Base-by-base conservation (phyloP, 768 basidiomycete genomes). In the Tulasnella sp. region DNA sequence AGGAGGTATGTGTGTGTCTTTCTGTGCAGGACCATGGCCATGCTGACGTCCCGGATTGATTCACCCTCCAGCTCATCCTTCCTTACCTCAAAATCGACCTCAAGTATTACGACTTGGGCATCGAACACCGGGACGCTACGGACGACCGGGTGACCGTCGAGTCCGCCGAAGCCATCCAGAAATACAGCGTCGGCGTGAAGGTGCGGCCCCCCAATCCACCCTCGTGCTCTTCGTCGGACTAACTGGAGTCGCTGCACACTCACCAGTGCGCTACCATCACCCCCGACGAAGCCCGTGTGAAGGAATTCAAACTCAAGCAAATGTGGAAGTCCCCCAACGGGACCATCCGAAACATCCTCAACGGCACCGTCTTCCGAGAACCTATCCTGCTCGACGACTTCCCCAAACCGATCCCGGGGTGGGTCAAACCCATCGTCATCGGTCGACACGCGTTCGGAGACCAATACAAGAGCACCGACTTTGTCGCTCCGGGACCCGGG, bases 261-360 rank as follows among this genome's bases (percentile, higher is more conserved):
- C 26, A 16, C 5, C 74, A 80, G 82, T 99, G 96, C 83, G 96
- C 95, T 44, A 98, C 96, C 62, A 98, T 98, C 82, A 99, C 97
- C 1, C 97, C 97, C 6, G 97, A 99, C 79, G 96, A 98, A 80
- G 94, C 89, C 29, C 90, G 95, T 72, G 94, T 98, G 63, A 82
- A 95, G 74, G 97, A 98, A 81, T 99, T 97, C 87, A 92, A 94
- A 66, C 85, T 99, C 79, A 98, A 97, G 85, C 88, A 95, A 81
- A 99, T 99, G 96, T 97, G 94, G 95, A 90, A 85, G 84, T 94
- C 92, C 78, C 96, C 95, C 6, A 97, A 97, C 80, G 95, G 95
- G 76, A 96, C 95, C 1, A 98, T 98, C 81, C 91, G 96, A 75
- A 99, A 99, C 80, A 97, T 98, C 78, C 89, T 98, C 66, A 95